Base-by-base conservation (phyloP, 2,329 filamentous ascomycete genomes). In the Talaromyces sp. region DNA sequence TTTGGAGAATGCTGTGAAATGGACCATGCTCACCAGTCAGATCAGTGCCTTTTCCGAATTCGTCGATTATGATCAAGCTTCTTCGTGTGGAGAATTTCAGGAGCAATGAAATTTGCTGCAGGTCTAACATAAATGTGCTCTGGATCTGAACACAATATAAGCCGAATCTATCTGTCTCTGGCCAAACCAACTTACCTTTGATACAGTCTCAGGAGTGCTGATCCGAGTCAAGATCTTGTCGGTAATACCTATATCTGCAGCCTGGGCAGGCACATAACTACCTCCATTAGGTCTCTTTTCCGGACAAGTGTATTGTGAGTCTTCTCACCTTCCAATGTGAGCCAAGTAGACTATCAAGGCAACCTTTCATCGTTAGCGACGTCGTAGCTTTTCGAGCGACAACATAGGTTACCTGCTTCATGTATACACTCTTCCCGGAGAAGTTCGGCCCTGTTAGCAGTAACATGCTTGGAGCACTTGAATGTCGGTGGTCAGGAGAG, bases 351-450 rank as follows among this genome's bases (percentile, higher is more conserved):
- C 88, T 63, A 96, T 95, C 57, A 97, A 79, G 4, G 93, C 95
- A 35, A 91, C 86, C 76, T 77, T 44, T 12, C 39, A 56, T 9
- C 16, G 9, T 62, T 12, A 44, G 25, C 11, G 5, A 54, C 33
- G n/a, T 12, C 21, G 12, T 60, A 9, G 46, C 18, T 18, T 39
- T 25, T 40, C 18, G 33, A 12, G 25, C 1, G 11, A 33, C 9
- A 33, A 14, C 4, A 14, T n/a, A 16, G n/a, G 65, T 66, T 63
- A 73, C 75, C 73, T 99, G 93, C 75, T 96, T 99, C 72, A 98
- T 83, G 75, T 96, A 98, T 0, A 98, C 86, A 68, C 92, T 98
- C 75, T 99, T 99, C 0, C 95, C 95, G 0, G 95, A 98, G 73
- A 95, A 96, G 69, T 99, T 99, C 4, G 95, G 93, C 0, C 95